Percentiles rank a stretch among this genome's conserved stretches.
Conservation (phyloP, 768 basidiomycete species). For the Leccinellum albellum region DNA sequence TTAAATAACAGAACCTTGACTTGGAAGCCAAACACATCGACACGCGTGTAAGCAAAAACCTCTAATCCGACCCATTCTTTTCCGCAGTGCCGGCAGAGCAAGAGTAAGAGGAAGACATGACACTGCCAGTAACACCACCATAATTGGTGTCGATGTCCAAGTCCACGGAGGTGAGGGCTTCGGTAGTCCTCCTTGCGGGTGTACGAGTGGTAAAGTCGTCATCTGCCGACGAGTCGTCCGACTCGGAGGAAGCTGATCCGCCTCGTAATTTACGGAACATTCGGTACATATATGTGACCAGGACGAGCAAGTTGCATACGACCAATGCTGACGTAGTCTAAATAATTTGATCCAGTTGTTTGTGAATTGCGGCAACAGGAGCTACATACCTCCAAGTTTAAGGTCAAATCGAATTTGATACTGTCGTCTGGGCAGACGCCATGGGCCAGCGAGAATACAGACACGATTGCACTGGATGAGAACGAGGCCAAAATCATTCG, state of each 20-base stretch:
- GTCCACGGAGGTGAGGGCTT: constrained; percentile 8
- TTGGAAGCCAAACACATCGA: too few species aligned
- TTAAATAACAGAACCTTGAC: too few species aligned
- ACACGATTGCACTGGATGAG: constrained; percentile 9
- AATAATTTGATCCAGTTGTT: not conserved
- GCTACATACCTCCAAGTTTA: not conserved
- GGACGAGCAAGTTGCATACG: constrained; percentile 14
- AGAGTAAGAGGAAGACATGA: not conserved
- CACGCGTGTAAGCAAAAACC: too few species aligned
- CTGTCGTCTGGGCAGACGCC: not conserved
- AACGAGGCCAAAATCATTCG: constrained; percentile 16
- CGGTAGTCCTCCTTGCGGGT: not conserved
- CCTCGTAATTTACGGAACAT: not conserved
- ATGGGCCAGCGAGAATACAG: not conserved
- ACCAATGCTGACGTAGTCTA: not conserved
- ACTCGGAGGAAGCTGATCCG: not conserved
- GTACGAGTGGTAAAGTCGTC: constrained; percentile 12
- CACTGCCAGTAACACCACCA: not conserved
- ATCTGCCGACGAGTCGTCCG: not conserved
- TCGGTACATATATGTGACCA: constrained; percentile 12
- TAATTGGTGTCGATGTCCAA: not conserved
- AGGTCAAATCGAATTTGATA: not conserved
- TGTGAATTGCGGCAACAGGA: not conserved
- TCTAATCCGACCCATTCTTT: not conserved
- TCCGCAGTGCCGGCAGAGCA: not conserved